phyloP scores from a whole-genome alignment of 805 yeast species.

The Danielia reshetovae region DNA sequence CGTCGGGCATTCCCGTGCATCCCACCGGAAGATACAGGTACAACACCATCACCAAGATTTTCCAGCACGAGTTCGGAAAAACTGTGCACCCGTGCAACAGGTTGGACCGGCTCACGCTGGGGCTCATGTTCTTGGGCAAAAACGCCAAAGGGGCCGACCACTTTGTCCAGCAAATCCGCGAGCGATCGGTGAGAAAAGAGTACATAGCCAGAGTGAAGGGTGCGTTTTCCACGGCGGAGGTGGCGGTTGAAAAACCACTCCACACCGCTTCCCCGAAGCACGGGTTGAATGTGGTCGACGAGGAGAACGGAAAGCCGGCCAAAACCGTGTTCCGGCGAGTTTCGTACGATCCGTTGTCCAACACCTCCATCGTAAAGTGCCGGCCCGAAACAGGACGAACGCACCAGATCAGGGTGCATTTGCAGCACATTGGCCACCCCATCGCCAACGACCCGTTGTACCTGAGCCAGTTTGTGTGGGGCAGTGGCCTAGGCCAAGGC shows the following conservation, averaged over 20 bases:
- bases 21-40: conserved; percentile 86
- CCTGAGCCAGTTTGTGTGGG: conserved; percentile 80
- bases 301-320: conserved; percentile 61
- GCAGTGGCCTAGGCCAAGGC: conserved; percentile 60
- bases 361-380: conserved; percentile 72
- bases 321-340: conserved; percentile 64
- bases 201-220: conserved; percentile 89
- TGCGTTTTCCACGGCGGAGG: conserved; percentile 58
- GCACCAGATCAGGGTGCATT: conserved; percentile 91
- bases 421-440: conserved; percentile 85
- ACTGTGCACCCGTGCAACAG: conserved; percentile 80
- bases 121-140: conserved; percentile 87
- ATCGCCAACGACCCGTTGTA: conserved; percentile 92
- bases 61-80: conserved; percentile 65
- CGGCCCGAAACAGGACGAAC: conserved; percentile 90
- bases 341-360: conserved; percentile 55
- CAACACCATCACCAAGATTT: conserved; percentile 69
- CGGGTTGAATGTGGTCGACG: conserved; percentile 55
- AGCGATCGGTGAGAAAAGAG: conserved; percentile 71
- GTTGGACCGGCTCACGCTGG: conserved; percentile 86
- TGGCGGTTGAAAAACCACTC: conserved; percentile 64
- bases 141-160: conserved; percentile 73
- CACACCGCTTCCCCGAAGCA: conserved; percentile 69
- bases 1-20: conserved; percentile 92
- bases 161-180: conserved; percentile 67